phyloP scores from a whole-genome alignment of 1,284 basidiomycete species.

The Ustilago loliicola region DNA sequence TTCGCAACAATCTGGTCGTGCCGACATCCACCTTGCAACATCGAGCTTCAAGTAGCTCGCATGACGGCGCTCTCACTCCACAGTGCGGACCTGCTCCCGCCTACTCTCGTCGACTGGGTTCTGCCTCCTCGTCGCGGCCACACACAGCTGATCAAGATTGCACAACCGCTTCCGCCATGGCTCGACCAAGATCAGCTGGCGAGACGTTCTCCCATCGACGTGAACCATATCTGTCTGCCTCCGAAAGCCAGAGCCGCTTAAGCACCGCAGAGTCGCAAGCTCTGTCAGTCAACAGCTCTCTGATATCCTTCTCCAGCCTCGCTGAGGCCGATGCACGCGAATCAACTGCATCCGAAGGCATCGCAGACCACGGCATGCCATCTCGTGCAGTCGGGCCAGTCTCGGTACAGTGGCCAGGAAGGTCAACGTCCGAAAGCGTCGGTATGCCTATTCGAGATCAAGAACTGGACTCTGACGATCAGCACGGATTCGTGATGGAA shows the following conservation, averaged over 20 bases:
- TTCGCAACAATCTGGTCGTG: constrained; percentile 20
- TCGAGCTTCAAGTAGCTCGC: not conserved
- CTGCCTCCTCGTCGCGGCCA: constrained; percentile 24
- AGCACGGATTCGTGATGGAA: constrained; percentile 27
- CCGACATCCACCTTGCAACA: constrained; percentile 3
- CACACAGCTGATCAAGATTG: constrained; percentile 15
- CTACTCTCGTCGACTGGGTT: constrained; percentile 23
- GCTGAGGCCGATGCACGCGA: constrained; percentile 7
- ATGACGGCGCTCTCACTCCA: not conserved
- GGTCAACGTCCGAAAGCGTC: not conserved
- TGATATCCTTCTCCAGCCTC: constrained; percentile 18
- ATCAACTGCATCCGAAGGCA: not conserved
- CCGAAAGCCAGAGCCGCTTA: constrained; percentile 1
- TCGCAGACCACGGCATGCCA: not conserved
- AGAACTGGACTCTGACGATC: constrained; percentile 15
- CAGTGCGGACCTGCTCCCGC: constrained; percentile 24
- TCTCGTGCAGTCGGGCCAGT: not conserved
- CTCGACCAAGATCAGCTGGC: constrained; percentile 8
- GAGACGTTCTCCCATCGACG: constrained; percentile 6
- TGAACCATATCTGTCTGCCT: not conserved
- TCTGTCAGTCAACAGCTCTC: constrained; percentile 10
- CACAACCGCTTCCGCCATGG: not conserved
- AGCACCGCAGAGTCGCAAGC: constrained; percentile 10
- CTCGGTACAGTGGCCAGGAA: not conserved
- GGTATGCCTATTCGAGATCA: not conserved